Percentiles rank a stretch among this genome's conserved stretches.
These are phyloP conservation scores for Chaetomium fimeti DNA, from an alignment of 495 filamentous ascomycete species.

Conservation along the genomic window DNA sequence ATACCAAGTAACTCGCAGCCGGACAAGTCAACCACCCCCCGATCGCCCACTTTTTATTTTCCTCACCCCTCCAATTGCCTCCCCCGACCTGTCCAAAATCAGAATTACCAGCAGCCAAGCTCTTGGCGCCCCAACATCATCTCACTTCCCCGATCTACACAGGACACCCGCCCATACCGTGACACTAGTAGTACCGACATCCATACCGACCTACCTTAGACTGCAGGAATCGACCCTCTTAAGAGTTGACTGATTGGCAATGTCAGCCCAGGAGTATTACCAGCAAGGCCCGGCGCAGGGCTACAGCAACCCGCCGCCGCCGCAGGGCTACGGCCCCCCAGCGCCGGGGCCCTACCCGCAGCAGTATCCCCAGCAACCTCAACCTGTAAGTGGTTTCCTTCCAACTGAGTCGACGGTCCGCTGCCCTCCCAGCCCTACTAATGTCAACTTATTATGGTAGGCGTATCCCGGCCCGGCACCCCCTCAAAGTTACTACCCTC, in stretches of 20 bases:
- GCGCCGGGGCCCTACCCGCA: not conserved
- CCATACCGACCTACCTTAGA: no score
- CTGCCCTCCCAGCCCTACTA: not conserved
- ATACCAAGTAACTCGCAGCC: not conserved
- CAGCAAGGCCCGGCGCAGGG: slow-evolving; percentile 32
- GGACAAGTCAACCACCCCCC: not conserved
- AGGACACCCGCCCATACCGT: not conserved
- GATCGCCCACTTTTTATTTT: not conserved
- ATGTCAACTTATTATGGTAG: slow-evolving; percentile 9
- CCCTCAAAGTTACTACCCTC: slow-evolving; percentile 35
- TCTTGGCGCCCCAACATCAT: slow-evolving; percentile 15
- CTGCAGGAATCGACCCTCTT: not conserved
- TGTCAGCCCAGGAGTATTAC: slow-evolving; percentile 39
- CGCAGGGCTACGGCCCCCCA: not conserved
- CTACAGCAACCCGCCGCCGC: slow-evolving; percentile 18
- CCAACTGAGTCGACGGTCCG: not conserved
- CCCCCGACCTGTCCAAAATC: not conserved
- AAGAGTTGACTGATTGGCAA: slow-evolving; percentile 13
- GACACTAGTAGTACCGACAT: no score
- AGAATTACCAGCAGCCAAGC: slow-evolving; percentile 1
- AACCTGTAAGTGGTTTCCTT: slow-evolving; percentile 27
- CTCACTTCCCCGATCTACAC: not conserved
- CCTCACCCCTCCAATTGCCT: not conserved
- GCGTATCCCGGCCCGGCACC: slow-evolving; percentile 25
- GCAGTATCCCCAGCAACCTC: slow-evolving; percentile 33